These are phyloP conservation scores for Botrytis fabae DNA, from an alignment of 2,329 filamentous ascomycete genomes.

Conservation along the genomic window DNA sequence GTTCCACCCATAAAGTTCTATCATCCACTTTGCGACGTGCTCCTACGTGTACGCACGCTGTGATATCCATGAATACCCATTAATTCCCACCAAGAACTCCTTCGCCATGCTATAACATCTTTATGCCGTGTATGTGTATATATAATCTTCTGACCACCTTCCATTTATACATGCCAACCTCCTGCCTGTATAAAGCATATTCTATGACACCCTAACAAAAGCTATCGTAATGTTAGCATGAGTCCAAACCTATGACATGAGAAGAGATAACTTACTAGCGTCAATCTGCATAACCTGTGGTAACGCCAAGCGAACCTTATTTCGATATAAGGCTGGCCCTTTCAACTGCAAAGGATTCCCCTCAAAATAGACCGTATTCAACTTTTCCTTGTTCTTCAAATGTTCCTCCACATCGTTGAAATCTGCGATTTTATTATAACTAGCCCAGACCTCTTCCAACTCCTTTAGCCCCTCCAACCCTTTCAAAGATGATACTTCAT, in stretches of 20 bases:
- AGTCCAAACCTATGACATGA: not conserved
- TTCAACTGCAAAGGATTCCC: slow-evolving; percentile 84
- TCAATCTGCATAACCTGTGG: slow-evolving; percentile 93
- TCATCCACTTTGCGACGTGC: slow-evolving; percentile 1
- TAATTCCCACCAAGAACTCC: slow-evolving; percentile 26
- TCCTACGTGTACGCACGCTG: not conserved
- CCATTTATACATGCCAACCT: not conserved
- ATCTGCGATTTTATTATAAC: slow-evolving; percentile 77
- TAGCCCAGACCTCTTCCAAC: slow-evolving; percentile 92
- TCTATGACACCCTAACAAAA: slow-evolving; percentile 40
- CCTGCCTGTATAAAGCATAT: not conserved
- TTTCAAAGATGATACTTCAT: slow-evolving; percentile 72
- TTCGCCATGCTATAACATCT: slow-evolving; percentile 29
- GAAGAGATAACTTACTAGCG: slow-evolving; percentile 71
- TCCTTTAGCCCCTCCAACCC: slow-evolving; percentile 68
- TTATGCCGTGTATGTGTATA: not conserved
- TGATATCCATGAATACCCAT: slow-evolving; percentile 20
- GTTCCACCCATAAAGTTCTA: not conserved
- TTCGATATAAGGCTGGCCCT: slow-evolving; percentile 83
- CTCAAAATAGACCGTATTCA: slow-evolving; percentile 95
- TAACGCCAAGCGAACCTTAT: slow-evolving; percentile 85
- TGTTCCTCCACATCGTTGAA: slow-evolving; percentile 81
- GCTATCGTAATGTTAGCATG: slow-evolving; percentile 29
- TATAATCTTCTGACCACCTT: not conserved
- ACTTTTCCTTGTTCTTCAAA: slow-evolving; percentile 72